phyloP scores from a whole-genome alignment of 352 stramenopile genomes.

The Globisporangium paroecandrum region DNA sequence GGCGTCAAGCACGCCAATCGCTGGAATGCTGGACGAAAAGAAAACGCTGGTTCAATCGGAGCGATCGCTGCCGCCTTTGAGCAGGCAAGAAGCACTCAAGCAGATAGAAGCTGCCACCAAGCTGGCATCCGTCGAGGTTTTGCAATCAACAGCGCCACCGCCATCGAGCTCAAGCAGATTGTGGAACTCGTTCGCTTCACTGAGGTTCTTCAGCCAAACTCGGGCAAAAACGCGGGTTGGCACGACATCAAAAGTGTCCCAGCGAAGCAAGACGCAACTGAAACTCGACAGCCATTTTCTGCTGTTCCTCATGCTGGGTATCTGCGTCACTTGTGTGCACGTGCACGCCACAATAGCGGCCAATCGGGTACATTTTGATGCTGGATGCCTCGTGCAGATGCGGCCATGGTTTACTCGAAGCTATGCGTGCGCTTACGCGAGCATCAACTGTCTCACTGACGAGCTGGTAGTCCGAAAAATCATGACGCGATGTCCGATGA shows the following conservation, averaged over 20 bases:
- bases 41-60: not conserved
- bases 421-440: conserved; percentile 19
- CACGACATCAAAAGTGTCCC: not conserved
- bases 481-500: not conserved
- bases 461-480: not conserved
- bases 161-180: not conserved
- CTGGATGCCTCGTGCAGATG: conserved; percentile 13
- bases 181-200: not conserved
- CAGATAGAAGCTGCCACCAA: not conserved
- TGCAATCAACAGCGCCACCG: not conserved
- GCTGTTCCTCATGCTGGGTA: conserved; percentile 7
- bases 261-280: not conserved
- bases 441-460: conserved; percentile 21
- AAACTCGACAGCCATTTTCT: not conserved
- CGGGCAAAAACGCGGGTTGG: not conserved
- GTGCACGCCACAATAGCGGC: not conserved
- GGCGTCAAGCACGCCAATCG: conserved; percentile 8
- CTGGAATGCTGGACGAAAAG: conserved; percentile 14
- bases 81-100: not conserved
- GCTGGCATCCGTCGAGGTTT: not conserved
- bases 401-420: conserved; percentile 22
- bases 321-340: conserved; percentile 3
- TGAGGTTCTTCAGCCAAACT: not conserved
- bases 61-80: not conserved
- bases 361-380: not conserved